Evolutionary conservation across 2,329 filamentous ascomycete species (phyloP).

Genomic region (Canariomyces notabilis): DNA sequence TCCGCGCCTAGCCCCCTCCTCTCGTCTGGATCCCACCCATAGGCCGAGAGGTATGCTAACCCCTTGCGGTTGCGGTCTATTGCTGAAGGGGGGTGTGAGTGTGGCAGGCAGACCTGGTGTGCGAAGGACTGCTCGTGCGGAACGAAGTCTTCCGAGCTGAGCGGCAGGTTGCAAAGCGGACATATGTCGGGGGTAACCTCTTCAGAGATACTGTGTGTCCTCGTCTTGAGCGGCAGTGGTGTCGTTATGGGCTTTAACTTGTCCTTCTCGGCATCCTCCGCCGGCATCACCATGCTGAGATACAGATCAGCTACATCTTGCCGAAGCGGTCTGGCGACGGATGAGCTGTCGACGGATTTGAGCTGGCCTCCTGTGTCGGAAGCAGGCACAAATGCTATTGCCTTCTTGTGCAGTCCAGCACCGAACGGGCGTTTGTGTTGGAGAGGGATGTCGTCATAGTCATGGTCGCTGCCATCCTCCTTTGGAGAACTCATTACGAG

Average conservation of each 20-base stretch:
- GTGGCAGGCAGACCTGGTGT: slow-evolving; percentile 64
- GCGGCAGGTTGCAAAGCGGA: slow-evolving; percentile 56
- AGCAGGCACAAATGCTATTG: slow-evolving; percentile 54
- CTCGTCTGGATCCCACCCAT: slow-evolving; percentile 72
- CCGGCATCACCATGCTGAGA: slow-evolving; percentile 61
- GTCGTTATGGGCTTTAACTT: slow-evolving; percentile 21
- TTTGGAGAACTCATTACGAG: slow-evolving; percentile 1
- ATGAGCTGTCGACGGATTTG: slow-evolving; percentile 14
- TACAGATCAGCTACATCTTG: slow-evolving; percentile 53
- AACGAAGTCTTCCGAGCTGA: slow-evolving; percentile 24
- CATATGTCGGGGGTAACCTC: slow-evolving; percentile 35
- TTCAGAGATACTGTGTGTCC: neutral
- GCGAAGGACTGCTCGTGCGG: slow-evolving; percentile 58
- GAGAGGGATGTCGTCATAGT: slow-evolving; percentile 46
- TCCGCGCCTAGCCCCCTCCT: slow-evolving; percentile 65
- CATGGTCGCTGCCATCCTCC: slow-evolving; percentile 21
- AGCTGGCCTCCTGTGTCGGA: slow-evolving; percentile 27
- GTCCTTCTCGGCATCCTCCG: slow-evolving; percentile 27
- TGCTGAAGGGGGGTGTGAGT: slow-evolving; percentile 67
- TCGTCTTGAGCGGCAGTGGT: neutral
- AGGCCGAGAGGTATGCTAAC: slow-evolving; percentile 57
- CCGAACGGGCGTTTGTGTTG: slow-evolving; percentile 52
- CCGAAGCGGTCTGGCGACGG: slow-evolving; percentile 27
- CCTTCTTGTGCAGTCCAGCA: slow-evolving; percentile 49
- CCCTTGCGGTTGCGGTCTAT: slow-evolving; percentile 68